Conservation (phyloP, 2,329 filamentous ascomycete genomes). For the Phyllosticta ampelicida region DNA sequence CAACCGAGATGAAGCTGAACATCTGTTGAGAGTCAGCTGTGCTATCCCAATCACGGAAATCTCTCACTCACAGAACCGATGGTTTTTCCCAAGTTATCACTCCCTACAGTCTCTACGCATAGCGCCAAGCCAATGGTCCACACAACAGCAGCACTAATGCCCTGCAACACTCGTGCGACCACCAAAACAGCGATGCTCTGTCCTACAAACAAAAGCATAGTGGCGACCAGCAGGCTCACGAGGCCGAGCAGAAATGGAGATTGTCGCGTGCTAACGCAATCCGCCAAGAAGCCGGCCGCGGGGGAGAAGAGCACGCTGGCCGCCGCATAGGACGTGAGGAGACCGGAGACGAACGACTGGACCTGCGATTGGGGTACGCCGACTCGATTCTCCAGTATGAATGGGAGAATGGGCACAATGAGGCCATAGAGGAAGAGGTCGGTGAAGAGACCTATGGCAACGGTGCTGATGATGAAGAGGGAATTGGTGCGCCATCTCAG, state of each 20-base stretch:
- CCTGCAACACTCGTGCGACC: conserved; percentile 46
- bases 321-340: conserved; percentile 45
- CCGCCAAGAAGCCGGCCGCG: conserved; percentile 44
- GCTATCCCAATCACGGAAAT: not conserved
- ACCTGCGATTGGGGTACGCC: conserved; percentile 37
- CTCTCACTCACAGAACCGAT: conserved; percentile 41
- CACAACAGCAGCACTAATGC: conserved; percentile 46
- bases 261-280: conserved; percentile 41
- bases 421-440: conserved; percentile 51
- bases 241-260: conserved; percentile 49
- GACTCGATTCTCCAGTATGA: conserved; percentile 44
- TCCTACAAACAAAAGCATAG: conserved; percentile 44
- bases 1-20: conserved; percentile 49
- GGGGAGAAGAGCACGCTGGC: conserved; percentile 42
- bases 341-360: conserved; percentile 44
- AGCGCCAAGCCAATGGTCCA: conserved; percentile 51
- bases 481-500: conserved; percentile 47
- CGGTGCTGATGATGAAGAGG: conserved; percentile 47
- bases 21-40: conserved; percentile 25
- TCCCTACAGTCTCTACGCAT: conserved; percentile 47
- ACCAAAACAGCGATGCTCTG: conserved; percentile 38
- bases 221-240: conserved; percentile 42
- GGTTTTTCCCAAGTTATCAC: conserved; percentile 48
- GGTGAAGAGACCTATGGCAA: conserved; percentile 45
- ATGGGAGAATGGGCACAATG: conserved; percentile 48